Evolutionary conservation across 1,139 yeast genomes (phyloP).

Genomic region (Zhuliangozyma parablackwelliae): DNA sequence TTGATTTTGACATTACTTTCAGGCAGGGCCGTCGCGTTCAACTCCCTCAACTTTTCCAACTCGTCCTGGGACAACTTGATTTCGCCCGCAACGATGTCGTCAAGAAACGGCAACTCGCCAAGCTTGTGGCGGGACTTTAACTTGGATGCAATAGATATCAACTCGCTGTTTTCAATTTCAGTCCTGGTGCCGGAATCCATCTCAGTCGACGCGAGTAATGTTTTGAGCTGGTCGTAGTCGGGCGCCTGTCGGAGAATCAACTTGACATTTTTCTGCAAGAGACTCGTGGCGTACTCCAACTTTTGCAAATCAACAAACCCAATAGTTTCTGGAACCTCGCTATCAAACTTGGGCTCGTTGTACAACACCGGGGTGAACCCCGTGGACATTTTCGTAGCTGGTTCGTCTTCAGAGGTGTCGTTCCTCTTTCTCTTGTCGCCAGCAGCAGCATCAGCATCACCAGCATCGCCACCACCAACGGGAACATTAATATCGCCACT

Average conservation of each 20-base stretch:
- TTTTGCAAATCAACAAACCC: slow-evolving; percentile 39
- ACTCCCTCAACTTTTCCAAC: slow-evolving; percentile 5
- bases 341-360: slow-evolving; percentile 8
- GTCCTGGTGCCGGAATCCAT: slow-evolving; percentile 38
- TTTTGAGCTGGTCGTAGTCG: slow-evolving; percentile 35
- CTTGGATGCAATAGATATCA: slow-evolving; percentile 55
- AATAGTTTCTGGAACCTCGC: slow-evolving; percentile 11
- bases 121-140: slow-evolving; percentile 51
- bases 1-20: slow-evolving; percentile 3
- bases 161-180: slow-evolving; percentile 49
- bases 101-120: slow-evolving; percentile 46
- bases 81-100: slow-evolving; percentile 34
- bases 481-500: no score
- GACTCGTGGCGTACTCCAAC: slow-evolving; percentile 37
- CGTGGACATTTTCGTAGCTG: no score
- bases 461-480: no score
- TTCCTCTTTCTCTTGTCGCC: no score
- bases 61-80: slow-evolving; percentile 9
- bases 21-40: slow-evolving; percentile 1
- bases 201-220: slow-evolving; percentile 17
- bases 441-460: no score
- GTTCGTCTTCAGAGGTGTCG: no score
- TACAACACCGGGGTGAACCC: no score
- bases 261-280: slow-evolving; percentile 49
- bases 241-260: slow-evolving; percentile 55